A percentile compares a stretch with the other conserved stretches of the same genome.
Evolutionary conservation across 208 protist genomes (phyloP).

Genomic region (Herpetomonas samuelpessoai): DNA sequence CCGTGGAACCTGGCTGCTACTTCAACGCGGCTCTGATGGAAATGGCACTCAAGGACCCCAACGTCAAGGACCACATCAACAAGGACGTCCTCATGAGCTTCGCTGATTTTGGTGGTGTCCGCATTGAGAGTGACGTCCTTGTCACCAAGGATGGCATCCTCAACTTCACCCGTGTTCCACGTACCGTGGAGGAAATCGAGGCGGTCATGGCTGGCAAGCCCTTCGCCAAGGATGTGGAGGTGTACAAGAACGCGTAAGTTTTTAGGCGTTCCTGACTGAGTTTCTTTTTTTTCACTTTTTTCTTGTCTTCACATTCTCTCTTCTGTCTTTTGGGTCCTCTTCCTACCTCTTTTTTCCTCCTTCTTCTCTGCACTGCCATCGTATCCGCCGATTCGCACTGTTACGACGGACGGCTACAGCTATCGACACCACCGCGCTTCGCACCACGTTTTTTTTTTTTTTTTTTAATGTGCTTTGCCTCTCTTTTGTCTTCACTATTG

Average conservation of each 20-base stretch:
- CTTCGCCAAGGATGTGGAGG: constrained; percentile 61
- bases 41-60: constrained; percentile 65
- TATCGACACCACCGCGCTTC: too few species aligned
- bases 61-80: constrained; percentile 84
- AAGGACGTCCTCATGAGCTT: constrained; percentile 74
- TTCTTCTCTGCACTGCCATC: too few species aligned
- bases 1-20: constrained; percentile 96
- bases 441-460: constrained; percentile 5
- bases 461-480: constrained; percentile 2
- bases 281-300: too few species aligned
- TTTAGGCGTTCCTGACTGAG: too few species aligned
- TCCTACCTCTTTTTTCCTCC: too few species aligned
- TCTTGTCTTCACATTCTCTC: too few species aligned
- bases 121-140: constrained; percentile 98
- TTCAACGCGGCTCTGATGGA: constrained; percentile 87
- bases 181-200: constrained; percentile 87
- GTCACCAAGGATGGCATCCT: constrained; percentile 90
- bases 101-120: constrained; percentile 94
- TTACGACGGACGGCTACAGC: too few species aligned
- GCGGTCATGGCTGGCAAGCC: constrained; percentile 68
- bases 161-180: constrained; percentile 84
- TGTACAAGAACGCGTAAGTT: constrained; percentile 53
- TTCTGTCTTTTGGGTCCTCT: too few species aligned
- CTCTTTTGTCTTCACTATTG: too few species aligned
- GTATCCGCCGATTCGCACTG: too few species aligned